Evolutionary conservation across 2,329 filamentous ascomycete genomes (phyloP).

Genomic region (Diaporthe citri): DNA sequence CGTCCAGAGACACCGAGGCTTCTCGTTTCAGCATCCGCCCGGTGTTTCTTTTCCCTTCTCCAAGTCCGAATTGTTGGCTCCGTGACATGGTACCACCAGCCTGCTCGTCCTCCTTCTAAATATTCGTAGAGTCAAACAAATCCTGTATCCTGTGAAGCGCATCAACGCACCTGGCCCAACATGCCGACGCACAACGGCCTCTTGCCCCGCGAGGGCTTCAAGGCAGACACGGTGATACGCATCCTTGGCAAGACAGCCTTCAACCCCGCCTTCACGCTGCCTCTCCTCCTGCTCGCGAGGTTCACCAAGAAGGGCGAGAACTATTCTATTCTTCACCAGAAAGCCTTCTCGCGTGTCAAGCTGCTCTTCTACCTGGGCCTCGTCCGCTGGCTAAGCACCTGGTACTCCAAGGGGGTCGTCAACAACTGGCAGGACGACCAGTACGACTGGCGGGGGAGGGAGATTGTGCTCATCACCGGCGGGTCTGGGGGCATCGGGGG

Average conservation of each 20-base stretch:
- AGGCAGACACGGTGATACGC: conserved; percentile 69
- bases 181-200: conserved; percentile 65
- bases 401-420: conserved; percentile 62
- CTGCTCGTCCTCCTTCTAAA: not conserved
- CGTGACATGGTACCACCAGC: not conserved
- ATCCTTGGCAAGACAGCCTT: conserved; percentile 71
- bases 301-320: conserved; percentile 73
- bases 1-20: conserved; percentile 5
- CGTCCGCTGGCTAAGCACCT: conserved; percentile 60
- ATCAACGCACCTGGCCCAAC: conserved; percentile 4
- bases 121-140: not conserved
- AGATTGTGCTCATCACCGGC: conserved; percentile 81
- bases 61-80: not conserved
- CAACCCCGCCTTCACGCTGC: conserved; percentile 74
- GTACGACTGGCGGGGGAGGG: conserved; percentile 74
- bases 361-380: conserved; percentile 66
- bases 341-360: conserved; percentile 64
- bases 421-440: conserved; percentile 65
- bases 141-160: not conserved
- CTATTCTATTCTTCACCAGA: conserved; percentile 65
- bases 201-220: conserved; percentile 70
- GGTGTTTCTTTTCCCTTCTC: not conserved
- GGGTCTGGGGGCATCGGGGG: conserved; percentile 81
- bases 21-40: not conserved
- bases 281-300: conserved; percentile 71